These are phyloP conservation scores for Acacia melanoxylon DNA, from an alignment of 306 rosid species.

Conservation along the genomic window DNA sequence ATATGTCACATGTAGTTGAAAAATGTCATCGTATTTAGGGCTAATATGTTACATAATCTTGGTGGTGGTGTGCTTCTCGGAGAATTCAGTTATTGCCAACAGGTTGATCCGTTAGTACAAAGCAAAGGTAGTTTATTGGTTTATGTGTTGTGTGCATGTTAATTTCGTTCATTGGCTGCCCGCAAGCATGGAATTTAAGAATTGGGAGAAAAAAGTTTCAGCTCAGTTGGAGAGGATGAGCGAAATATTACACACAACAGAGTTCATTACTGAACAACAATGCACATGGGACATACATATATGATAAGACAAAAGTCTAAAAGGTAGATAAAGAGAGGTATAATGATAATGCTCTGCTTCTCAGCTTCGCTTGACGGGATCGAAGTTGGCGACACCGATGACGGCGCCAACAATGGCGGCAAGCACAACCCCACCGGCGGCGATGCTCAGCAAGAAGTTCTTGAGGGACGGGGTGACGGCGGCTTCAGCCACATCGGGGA, in stretches of 20 bases:
- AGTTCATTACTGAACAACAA: constrained; percentile 37
- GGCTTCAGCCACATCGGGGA: constrained; percentile 90
- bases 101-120: background rate
- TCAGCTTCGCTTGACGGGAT: constrained; percentile 88
- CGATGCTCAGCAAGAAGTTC: constrained; percentile 96
- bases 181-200: constrained; percentile 27
- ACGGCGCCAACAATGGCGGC: constrained; percentile 69
- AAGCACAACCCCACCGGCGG: constrained; percentile 78
- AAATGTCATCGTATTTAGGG: background rate
- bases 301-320: constrained; percentile 26
- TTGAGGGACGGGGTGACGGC: constrained; percentile 86
- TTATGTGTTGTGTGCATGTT: background rate
- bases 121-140: background rate
- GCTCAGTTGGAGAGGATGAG: constrained; percentile 33
- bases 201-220: constrained; percentile 31
- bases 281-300: constrained; percentile 35
- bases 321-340: background rate
- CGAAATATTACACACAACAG: constrained; percentile 45
- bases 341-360: background rate
- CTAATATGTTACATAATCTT: background rate
- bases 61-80: background rate
- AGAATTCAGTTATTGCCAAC: background rate
- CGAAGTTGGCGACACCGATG: constrained; percentile 82
- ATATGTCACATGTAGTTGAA: background rate
- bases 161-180: constrained; percentile 21